Conservation (phyloP, 345 rosid species). For the Acer negundo region DNA sequence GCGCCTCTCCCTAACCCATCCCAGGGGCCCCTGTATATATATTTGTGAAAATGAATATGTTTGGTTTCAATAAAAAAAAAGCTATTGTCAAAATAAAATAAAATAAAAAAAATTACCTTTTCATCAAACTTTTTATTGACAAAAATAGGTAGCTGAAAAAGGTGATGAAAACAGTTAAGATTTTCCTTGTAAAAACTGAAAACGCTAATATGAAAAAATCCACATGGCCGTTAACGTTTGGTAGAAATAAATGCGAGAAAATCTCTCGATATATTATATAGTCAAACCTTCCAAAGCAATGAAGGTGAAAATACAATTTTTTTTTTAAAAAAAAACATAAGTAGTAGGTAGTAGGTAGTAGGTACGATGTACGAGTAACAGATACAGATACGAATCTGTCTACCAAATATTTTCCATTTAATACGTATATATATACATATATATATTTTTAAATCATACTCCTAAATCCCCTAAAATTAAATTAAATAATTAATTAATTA, state of each 20-base stretch:
- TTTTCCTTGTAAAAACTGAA: not conserved
- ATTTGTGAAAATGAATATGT: no score
- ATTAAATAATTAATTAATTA: not conserved
- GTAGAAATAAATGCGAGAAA: not conserved
- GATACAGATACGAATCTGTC: slow-evolving; percentile 40
- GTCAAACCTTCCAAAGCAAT: not conserved
- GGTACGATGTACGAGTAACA: slow-evolving; percentile 65
- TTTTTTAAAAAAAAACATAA: not conserved
- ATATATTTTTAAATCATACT: no score
- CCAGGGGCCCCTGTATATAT: no score
- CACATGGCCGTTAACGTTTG: not conserved
- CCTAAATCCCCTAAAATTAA: not conserved
- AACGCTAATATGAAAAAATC: not conserved
- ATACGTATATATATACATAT: not conserved
- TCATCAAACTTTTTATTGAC: not conserved
- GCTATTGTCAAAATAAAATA: no score
- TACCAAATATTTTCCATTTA: slow-evolving; percentile 36
- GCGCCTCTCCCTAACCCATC: no score
- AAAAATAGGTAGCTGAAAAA: not conserved
- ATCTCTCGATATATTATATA: not conserved
- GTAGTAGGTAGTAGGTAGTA: slow-evolving; percentile 22
- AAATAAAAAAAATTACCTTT: no score
- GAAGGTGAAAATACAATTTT: not conserved
- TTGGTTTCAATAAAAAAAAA: no score
- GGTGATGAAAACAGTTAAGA: not conserved